Base-by-base conservation (phyloP, 345 rosid genomes). In the Heritiera littoralis region DNA sequence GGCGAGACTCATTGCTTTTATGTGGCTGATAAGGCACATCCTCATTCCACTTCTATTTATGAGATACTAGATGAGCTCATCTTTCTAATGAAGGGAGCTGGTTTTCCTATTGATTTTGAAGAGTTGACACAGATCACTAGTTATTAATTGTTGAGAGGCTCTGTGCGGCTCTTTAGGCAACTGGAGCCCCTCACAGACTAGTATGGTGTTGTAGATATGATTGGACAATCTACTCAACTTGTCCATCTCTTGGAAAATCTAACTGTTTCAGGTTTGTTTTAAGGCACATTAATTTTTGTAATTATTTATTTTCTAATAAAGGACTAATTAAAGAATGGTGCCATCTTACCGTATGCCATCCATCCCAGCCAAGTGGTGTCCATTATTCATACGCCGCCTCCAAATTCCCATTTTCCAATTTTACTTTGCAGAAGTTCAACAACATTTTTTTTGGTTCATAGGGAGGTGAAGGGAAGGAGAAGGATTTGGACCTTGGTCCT, bases 1-100 rank as follows among this genome's bases (percentile, higher is more conserved):
- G 86, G 85, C 55, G 80, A 35, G 38, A 86, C 91, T 45, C 88
- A 86, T 84, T 83, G 83, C 82, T 92, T 90, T 68, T 87, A 61
- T 66, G 91, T 84, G 14, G 79, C 91, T 7, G 97, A 92, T 81
- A 86, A 86, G 77, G 80, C 66, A 68, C 94, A 90, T 85, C 84
- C 89, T 59, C 61, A 70, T 82, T 83, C 88, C 12, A 67, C 55
- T 56, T 82, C 85, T 3, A 88, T 88, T 49, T 84, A 89, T 73
- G 86, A 89, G 79, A 84, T 86, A 83, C 87, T 92, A 77, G 82
- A 83, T 76, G 76, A 78, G 32, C 91, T 90, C 73, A 68, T 77
- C 32, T 75, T 80, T 66, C 67, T 78, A 51, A 92, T 89, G 90
- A 86, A 76, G 52, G 94, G 83, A 75, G 79, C 81, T 68, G 76